Evolutionary conservation across 768 basidiomycete species (phyloP).

Genomic region (Tricholoma furcatifolium): DNA sequence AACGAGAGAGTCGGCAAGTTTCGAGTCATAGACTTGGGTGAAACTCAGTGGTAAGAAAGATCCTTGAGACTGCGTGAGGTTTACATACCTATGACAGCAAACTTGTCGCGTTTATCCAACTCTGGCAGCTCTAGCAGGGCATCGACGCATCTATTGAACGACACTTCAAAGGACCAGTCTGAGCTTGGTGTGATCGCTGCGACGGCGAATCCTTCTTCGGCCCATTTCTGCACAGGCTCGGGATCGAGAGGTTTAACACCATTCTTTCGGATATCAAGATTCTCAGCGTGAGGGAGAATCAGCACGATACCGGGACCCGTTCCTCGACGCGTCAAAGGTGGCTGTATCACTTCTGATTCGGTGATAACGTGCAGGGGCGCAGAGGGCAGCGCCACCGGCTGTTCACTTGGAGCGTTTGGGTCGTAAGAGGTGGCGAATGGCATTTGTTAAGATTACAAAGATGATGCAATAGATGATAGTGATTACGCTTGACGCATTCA

Average conservation of each 20-base stretch:
- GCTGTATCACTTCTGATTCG: constrained; percentile 37
- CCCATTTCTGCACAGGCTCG: constrained; percentile 50
- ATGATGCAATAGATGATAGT: too few relatives aligned
- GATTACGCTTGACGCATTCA: too few relatives aligned
- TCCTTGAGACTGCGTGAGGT: neutral
- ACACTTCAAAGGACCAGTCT: constrained; percentile 22
- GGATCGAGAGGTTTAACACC: constrained; percentile 40
- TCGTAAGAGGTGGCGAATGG: constrained; percentile 31
- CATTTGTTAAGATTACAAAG: neutral
- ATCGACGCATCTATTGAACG: constrained; percentile 32
- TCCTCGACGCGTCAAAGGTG: constrained; percentile 47
- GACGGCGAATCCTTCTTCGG: constrained; percentile 53
- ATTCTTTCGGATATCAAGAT: constrained; percentile 21
- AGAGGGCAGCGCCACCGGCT: constrained; percentile 40
- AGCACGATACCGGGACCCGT: constrained; percentile 47
- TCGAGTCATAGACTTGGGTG: constrained; percentile 37
- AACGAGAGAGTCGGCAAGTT: constrained; percentile 25
- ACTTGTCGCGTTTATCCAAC: constrained; percentile 42
- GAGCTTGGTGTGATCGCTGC: constrained; percentile 30
- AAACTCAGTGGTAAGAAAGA: neutral
- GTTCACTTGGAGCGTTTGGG: constrained; percentile 36
- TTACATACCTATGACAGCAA: constrained; percentile 40
- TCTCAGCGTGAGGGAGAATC: constrained; percentile 34
- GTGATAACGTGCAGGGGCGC: constrained; percentile 32
- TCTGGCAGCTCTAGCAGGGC: constrained; percentile 33